phyloP scores from a whole-genome alignment of 2,329 filamentous ascomycete genomes.

The Cylindrodendrum hubeiense region DNA sequence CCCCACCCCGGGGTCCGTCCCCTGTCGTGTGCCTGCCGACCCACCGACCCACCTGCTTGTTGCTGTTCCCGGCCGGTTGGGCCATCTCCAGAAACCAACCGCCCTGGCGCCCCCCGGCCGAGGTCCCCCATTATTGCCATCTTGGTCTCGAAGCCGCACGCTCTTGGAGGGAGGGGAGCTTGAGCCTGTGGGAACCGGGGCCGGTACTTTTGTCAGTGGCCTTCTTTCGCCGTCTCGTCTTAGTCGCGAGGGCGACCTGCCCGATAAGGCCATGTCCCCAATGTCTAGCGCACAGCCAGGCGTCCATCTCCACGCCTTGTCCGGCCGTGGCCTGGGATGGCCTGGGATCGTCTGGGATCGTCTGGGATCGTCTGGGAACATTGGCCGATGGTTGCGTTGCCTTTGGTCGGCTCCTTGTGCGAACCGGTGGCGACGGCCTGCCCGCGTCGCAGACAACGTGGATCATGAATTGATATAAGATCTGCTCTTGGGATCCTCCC shows the following conservation, averaged over 20 bases:
- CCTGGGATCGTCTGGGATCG: too few relatives aligned
- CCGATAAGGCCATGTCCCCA: slow-evolving; percentile 18
- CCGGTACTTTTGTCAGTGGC: slow-evolving; percentile 13
- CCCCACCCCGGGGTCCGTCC: background rate
- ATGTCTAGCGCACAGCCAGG: slow-evolving; percentile 2
- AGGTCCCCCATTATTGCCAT: background rate
- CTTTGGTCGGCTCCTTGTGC: background rate
- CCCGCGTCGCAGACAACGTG: background rate
- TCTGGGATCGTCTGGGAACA: background rate
- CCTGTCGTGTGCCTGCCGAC: background rate
- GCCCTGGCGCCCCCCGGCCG: background rate
- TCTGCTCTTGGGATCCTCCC: background rate
- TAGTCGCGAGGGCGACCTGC: slow-evolving; percentile 15
- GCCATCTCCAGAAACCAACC: background rate
- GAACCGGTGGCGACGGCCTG: slow-evolving; percentile 8
- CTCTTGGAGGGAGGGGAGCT: background rate
- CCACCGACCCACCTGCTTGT: background rate
- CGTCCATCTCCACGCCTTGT: background rate
- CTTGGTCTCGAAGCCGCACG: background rate
- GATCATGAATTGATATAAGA: slow-evolving; percentile 17
- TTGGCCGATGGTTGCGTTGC: slow-evolving; percentile 1
- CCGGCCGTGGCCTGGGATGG: background rate
- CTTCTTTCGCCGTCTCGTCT: background rate
- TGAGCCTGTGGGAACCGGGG: background rate
- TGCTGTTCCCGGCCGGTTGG: slow-evolving; percentile 26